These are phyloP conservation scores for Fusarium torreyae DNA, from an alignment of 2,329 filamentous ascomycete genomes.

Conservation along the genomic window DNA sequence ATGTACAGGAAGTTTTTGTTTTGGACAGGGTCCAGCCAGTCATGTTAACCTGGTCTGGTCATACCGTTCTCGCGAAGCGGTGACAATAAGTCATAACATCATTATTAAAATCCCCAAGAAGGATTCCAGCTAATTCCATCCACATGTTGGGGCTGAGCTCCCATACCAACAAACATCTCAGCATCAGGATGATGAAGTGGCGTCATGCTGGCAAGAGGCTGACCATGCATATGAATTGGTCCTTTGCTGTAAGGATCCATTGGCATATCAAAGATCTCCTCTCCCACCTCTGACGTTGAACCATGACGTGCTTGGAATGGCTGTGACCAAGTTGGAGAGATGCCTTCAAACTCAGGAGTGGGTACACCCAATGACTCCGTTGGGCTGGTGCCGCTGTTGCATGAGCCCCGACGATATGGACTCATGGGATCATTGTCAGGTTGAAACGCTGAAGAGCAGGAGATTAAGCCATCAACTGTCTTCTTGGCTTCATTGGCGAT, in stretches of 20 bases:
- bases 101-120: slow-evolving; percentile 42
- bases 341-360: slow-evolving; percentile 43
- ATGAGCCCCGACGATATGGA: slow-evolving; percentile 43
- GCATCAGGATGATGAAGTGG: slow-evolving; percentile 23
- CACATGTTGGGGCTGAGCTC: slow-evolving; percentile 24
- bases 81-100: background rate
- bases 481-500: slow-evolving; percentile 52
- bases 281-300: slow-evolving; percentile 39
- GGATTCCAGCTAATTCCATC: slow-evolving; percentile 35
- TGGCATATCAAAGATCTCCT: slow-evolving; percentile 46
- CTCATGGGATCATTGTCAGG: slow-evolving; percentile 28
- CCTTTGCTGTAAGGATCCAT: slow-evolving; percentile 38
- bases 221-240: slow-evolving; percentile 30
- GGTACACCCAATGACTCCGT: slow-evolving; percentile 46
- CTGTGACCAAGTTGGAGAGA: slow-evolving; percentile 43
- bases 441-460: slow-evolving; percentile 37
- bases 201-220: slow-evolving; percentile 19
- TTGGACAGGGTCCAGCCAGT: background rate
- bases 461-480: slow-evolving; percentile 46
- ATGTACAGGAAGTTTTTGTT: slow-evolving; percentile 14
- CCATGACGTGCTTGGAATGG: slow-evolving; percentile 41
- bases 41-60: background rate
- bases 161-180: slow-evolving; percentile 35
- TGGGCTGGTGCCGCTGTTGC: slow-evolving; percentile 45
- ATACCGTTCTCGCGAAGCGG: background rate